These are phyloP conservation scores for Hymenotorrendiella dingleyae DNA, from an alignment of 2,329 filamentous ascomycete species.

Conservation along the genomic window DNA sequence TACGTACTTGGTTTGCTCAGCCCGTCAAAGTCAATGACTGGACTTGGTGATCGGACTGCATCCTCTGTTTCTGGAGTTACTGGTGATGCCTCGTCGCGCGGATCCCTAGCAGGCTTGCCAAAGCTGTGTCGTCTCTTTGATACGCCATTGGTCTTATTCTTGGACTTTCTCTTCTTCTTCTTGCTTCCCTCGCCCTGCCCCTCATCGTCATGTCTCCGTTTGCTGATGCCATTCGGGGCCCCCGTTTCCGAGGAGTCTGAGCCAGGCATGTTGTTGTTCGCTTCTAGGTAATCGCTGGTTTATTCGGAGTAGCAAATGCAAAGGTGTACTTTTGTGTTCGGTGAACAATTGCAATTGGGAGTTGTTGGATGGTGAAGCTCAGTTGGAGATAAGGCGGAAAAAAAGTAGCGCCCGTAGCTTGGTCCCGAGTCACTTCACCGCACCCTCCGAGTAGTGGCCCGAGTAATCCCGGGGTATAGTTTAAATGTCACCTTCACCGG, in stretches of 20 bases:
- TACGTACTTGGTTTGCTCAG: constrained; percentile 51
- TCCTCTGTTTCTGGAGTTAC: constrained; percentile 16
- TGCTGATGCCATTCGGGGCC: constrained; percentile 13
- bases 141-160: constrained; percentile 20
- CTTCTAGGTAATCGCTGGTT: no score
- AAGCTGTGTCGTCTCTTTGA: constrained; percentile 46
- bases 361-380: no score
- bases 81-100: constrained; percentile 42
- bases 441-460: no score
- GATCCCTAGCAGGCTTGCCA: constrained; percentile 56
- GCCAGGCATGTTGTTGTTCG: constrained; percentile 7
- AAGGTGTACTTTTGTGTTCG: no score
- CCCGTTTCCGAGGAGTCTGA: constrained; percentile 11
- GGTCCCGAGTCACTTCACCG: no score
- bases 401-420: no score
- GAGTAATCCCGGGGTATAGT: no score
- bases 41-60: constrained; percentile 44
- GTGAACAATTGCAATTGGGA: no score
- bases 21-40: constrained; percentile 56
- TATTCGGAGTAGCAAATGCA: no score
- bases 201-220: constrained; percentile 13
- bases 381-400: no score
- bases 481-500: no score
- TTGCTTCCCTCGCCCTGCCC: constrained; percentile 11
- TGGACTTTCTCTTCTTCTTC: constrained; percentile 25